Conservation (phyloP, 768 basidiomycete genomes). For the Xerocomellus chrysenteron region DNA sequence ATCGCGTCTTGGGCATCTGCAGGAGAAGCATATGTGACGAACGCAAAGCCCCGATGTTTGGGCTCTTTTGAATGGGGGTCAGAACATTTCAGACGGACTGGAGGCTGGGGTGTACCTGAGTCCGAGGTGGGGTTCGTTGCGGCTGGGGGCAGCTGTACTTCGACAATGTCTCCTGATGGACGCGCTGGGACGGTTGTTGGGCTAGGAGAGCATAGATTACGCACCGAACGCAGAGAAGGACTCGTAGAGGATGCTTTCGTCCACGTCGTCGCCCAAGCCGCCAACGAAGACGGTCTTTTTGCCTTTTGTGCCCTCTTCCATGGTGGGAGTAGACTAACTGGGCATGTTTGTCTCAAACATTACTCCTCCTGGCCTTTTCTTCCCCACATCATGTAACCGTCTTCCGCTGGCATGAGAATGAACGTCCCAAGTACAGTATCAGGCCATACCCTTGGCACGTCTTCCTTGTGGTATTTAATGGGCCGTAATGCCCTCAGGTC, state of each 20-base stretch:
- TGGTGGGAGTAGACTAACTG: slow-evolving; percentile 25
- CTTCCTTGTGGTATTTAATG: slow-evolving; percentile 13
- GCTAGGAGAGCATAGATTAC: slow-evolving; percentile 17
- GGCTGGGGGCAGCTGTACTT: slow-evolving; percentile 85
- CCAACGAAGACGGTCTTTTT: slow-evolving; percentile 88
- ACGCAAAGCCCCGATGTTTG: slow-evolving; percentile 94
- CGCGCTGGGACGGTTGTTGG: slow-evolving; percentile 2
- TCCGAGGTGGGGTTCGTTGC: slow-evolving; percentile 66
- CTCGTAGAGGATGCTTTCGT: slow-evolving; percentile 74
- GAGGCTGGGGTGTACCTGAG: slow-evolving; percentile 40
- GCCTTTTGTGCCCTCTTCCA: slow-evolving; percentile 83
- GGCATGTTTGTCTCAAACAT: slow-evolving; percentile 14
- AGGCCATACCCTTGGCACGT: too few species aligned
- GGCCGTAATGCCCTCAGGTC: background rate
- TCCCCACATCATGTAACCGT: slow-evolving; percentile 3
- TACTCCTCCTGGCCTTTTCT: slow-evolving; percentile 6
- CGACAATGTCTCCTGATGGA: slow-evolving; percentile 81
- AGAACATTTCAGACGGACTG: slow-evolving; percentile 2
- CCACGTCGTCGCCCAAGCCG: slow-evolving; percentile 79
- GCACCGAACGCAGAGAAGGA: slow-evolving; percentile 86
- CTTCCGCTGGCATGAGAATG: slow-evolving; percentile 1
- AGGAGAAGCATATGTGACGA: slow-evolving; percentile 79
- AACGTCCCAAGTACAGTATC: background rate
- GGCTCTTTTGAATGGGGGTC: slow-evolving; percentile 41
- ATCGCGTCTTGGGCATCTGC: slow-evolving; percentile 94